Evolutionary conservation across 23 red algal genomes (phyloP), one percentile per base, ranked within the genome.

Genomic region (Gracilaria gracilis): DNA sequence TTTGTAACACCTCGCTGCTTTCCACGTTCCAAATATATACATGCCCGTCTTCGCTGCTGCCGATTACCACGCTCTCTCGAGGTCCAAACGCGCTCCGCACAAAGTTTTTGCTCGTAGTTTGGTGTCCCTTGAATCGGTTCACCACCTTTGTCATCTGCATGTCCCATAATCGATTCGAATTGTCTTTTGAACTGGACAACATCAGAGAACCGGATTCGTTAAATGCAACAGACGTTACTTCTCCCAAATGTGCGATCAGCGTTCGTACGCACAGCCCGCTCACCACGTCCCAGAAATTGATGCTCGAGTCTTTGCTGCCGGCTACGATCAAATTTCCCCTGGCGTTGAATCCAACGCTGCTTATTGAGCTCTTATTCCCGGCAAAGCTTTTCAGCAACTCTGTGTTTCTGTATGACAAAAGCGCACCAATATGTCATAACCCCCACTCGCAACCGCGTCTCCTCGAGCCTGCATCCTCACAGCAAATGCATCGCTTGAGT

Each of bases 61-160:
- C 97, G 25, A 99, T 70, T 8, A 99, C 90, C 32, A 99, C 74
- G 23, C 78, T 49, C 76, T 99, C 97, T 23, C 87, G 90, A 17
- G 97, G 94, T 36, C 97, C 97, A 92, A 99, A 99, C 40, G 46
- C 49, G 29, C 88, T 84, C 19, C 94, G 85, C 57, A 99, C 93
- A 88, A 99, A 99, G 79, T 99, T 99, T 88, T 99, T 99, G 80
- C 91, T 95, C 9, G 97, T 99, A 76, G 96, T 99, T 57, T 99
- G 97, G 84, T 99, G 97, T 9, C 95, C 97, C 79, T 99, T 99
- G 84, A 96, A 99, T 32, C 97, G 97, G 6, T 91, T 77, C 46
- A 95, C 67, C 13, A 94, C 90, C 64, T 93, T 91, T 23, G 62
- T 84, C 44, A 77, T 80, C 40, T 92, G 94, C 48, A 99, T 39